Base-by-base conservation (phyloP, 768 basidiomycete genomes). In the Porpolomopsis calyptriformis region DNA sequence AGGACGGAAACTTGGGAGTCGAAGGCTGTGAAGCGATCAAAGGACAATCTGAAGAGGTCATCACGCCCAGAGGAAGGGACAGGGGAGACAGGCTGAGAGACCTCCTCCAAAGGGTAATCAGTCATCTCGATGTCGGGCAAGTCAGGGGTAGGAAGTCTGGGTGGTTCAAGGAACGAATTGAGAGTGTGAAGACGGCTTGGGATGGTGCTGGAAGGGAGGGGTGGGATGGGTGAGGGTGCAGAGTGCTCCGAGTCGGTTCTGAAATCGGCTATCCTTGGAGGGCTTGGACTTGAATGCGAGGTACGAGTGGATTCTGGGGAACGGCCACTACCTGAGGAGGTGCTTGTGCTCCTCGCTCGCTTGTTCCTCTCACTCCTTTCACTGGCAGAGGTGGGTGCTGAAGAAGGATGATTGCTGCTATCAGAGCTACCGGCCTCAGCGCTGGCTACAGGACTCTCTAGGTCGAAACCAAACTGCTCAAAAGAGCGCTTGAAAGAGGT, bases 401-500 rank as follows among this genome's bases (percentile, higher is more conserved):
- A 24, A 3, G 11, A 11, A n/a, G 2, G 4, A 12, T 9, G 14
- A 14, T 25, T 57, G 48, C 62, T 65, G 43, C 57, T 47, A 49
- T 62, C 59, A 6, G 51, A 27, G 19, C 45, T 37, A 2, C 47
- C 56, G 4, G 55, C 52, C 4, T 47, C n/a, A 9, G 60, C 52
- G 24, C 52, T 43, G 34, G n/a, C n/a, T n/a, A 54, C 56, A 7
- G 74, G 72, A 47, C 71, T 71, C 16, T 73, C 73, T 36, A 77
- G 61, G 62, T 78, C 75, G 49, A 76, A 73, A 24, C 73, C 74
- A 50, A 73, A 76, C 54, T 77, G 69, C 45, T 76, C 68, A 56
- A 79, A 79, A 11, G 76, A 74, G 38, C 77, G 69, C 53, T 79
- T 79, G 64, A 79, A 78, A 14, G 74, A 76, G 0, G 73, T 72